A percentile compares a stretch with the other conserved stretches of the same genome.
Evolutionary conservation across 208 protist genomes (phyloP).

Genomic region (Tetramitus jugosus): DNA sequence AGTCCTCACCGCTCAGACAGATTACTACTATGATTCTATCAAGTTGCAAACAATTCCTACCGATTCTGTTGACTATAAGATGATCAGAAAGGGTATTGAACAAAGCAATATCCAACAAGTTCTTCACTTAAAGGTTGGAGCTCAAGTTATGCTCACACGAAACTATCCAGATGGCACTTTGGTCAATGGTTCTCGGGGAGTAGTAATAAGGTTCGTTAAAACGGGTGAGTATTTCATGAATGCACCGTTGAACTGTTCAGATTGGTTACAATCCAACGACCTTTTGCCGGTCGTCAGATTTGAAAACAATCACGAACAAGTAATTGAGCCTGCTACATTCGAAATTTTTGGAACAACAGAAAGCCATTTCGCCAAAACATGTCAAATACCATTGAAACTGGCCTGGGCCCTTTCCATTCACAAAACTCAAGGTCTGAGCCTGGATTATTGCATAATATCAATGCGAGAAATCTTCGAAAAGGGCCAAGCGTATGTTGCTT

Average conservation of each 20-base stretch:
- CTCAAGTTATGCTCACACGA: neutral
- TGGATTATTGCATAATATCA: constrained; percentile 24
- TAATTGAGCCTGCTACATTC: neutral
- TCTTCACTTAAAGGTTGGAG: neutral
- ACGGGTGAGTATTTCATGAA: too few relatives aligned
- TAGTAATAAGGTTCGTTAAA: neutral
- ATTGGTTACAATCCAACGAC: neutral
- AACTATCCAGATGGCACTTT: neutral
- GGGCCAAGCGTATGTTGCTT: constrained; percentile 21
- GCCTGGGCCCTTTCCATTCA: constrained; percentile 53
- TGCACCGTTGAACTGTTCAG: neutral
- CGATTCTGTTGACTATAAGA: too few relatives aligned
- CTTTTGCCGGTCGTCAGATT: neutral
- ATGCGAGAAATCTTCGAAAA: neutral
- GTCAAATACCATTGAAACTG: constrained; percentile 2
- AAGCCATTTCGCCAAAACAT: neutral
- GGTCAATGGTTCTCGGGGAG: constrained; percentile 9
- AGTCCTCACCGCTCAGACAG: too few relatives aligned
- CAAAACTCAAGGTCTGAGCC: constrained; percentile 53
- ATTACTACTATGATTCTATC: too few relatives aligned
- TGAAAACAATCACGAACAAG: neutral
- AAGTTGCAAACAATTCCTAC: too few relatives aligned
- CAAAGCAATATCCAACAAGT: too few relatives aligned
- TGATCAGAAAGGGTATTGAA: too few relatives aligned
- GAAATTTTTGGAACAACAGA: neutral